Evolutionary conservation across 2,329 filamentous ascomycete species (phyloP).

Genomic region (Tricladium varicosporioides): DNA sequence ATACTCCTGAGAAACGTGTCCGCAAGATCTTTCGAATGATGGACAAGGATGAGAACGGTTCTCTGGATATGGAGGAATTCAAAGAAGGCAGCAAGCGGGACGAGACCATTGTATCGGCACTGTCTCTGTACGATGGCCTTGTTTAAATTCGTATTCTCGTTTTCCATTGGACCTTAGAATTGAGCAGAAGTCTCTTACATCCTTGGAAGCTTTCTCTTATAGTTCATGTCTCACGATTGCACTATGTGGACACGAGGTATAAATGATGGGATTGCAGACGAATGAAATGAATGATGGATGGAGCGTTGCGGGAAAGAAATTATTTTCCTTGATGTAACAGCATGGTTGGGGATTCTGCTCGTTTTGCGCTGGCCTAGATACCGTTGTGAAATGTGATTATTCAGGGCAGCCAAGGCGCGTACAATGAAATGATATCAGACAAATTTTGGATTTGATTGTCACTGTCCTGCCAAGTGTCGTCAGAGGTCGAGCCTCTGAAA

Average conservation of each 20-base stretch:
- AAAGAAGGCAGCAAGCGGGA: slow-evolving; percentile 99
- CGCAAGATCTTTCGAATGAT: slow-evolving; percentile 99
- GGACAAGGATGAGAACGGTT: slow-evolving; percentile 99
- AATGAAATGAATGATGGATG: not conserved
- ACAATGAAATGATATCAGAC: not conserved
- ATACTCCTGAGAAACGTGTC: slow-evolving; percentile 97
- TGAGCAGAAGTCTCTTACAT: not conserved
- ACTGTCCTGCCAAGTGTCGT: no score
- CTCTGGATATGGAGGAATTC: slow-evolving; percentile 95
- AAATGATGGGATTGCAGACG: not conserved
- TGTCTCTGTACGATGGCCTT: slow-evolving; percentile 93
- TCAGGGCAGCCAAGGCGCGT: not conserved
- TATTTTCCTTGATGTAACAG: slow-evolving; percentile 4
- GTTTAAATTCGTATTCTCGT: slow-evolving; percentile 53
- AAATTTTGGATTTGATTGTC: no score
- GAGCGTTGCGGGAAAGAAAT: no score
- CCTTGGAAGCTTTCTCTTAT: not conserved
- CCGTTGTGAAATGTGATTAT: not conserved
- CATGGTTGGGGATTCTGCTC: slow-evolving; percentile 15
- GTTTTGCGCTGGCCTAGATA: slow-evolving; percentile 1
- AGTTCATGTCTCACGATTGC: not conserved
- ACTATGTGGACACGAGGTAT: not conserved
- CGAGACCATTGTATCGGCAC: slow-evolving; percentile 95
- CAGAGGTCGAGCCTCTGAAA: no score
- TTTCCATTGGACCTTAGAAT: no score